Evolutionary conservation across 2,329 filamentous ascomycete genomes (phyloP).

Genomic region (Chaetomiaceae sp.): DNA sequence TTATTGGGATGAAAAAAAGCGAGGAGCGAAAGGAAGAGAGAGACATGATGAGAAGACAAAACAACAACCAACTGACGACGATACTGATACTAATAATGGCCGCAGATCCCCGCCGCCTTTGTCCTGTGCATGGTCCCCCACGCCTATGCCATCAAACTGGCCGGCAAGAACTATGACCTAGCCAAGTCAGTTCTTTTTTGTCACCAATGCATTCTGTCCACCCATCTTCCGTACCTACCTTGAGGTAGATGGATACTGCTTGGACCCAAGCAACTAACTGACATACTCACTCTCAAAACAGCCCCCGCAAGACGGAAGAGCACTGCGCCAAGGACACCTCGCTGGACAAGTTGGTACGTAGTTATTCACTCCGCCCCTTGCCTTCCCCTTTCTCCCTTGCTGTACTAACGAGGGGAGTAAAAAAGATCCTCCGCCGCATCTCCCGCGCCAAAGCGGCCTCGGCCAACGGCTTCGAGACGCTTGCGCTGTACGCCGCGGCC

Average conservation of each 20-base stretch:
- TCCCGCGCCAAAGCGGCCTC: constrained; percentile 28
- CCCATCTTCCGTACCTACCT: too few relatives aligned
- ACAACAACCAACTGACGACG: too few relatives aligned
- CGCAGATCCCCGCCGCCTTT: constrained; percentile 38
- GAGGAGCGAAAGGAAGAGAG: neutral
- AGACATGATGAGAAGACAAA: too few relatives aligned
- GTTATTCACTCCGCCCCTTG: neutral
- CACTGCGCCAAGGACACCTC: constrained; percentile 31
- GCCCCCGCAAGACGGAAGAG: constrained; percentile 34
- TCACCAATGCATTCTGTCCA: too few relatives aligned
- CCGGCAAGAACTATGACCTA: constrained; percentile 35
- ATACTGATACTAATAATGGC: too few relatives aligned
- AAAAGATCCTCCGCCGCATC: constrained; percentile 24
- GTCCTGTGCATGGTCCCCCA: constrained; percentile 34
- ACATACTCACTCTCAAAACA: constrained; percentile 2
- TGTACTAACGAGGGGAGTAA: neutral
- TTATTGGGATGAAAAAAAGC: too few relatives aligned
- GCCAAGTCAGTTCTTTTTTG: constrained; percentile 26
- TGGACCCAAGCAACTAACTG: neutral
- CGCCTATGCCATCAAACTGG: constrained; percentile 28
- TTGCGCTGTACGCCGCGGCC: constrained; percentile 39
- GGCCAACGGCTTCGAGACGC: constrained; percentile 41
- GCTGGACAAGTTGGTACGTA: constrained; percentile 29
- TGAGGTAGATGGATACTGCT: too few relatives aligned
- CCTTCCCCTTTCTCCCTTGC: neutral